A percentile compares a stretch with the other conserved stretches of the same genome.
Conservation (phyloP, 2,329 filamentous ascomycete genomes). For the Cytospora mali region DNA sequence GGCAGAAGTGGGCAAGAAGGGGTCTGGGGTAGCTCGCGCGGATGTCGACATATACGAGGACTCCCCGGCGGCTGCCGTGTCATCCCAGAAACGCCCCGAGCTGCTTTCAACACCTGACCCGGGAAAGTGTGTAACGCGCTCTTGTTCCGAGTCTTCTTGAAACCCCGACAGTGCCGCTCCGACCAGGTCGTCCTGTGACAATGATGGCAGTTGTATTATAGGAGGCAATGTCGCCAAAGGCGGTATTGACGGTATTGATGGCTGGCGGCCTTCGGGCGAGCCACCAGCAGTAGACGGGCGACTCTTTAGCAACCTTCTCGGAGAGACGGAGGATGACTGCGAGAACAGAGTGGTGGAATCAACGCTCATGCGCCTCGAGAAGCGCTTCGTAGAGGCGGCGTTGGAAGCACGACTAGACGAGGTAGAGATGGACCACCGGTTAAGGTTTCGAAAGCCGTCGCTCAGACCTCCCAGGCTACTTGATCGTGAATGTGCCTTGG, state of each 20-base stretch:
- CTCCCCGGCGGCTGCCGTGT: conserved; percentile 28
- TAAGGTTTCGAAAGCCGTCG: conserved; percentile 51
- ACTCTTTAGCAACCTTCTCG: conserved; percentile 44
- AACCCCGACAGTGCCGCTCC: conserved; percentile 22
- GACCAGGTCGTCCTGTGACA: conserved; percentile 40
- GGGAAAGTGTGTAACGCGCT: conserved; percentile 20
- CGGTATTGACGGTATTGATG: conserved; percentile 34
- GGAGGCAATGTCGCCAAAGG: conserved; percentile 44
- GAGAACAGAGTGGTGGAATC: conserved; percentile 42
- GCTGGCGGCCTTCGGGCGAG: conserved; percentile 34
- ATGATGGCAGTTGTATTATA: conserved; percentile 45
- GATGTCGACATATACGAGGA: conserved; percentile 30
- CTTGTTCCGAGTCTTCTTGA: neutral
- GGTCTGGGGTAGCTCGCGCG: conserved; percentile 22
- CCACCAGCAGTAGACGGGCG: conserved; percentile 38
- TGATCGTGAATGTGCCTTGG: conserved; percentile 40
- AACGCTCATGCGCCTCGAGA: conserved; percentile 48
- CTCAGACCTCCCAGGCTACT: conserved; percentile 42
- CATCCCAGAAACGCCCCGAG: conserved; percentile 33
- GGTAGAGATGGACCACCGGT: conserved; percentile 58
- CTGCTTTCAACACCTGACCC: conserved; percentile 30
- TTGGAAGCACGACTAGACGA: conserved; percentile 50
- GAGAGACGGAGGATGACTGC: conserved; percentile 35
- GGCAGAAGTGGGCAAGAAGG: conserved; percentile 21
- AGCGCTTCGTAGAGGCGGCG: conserved; percentile 38